Percentiles rank a stretch among this genome's conserved stretches.
Evolutionary conservation across 1,284 basidiomycete genomes (phyloP).

Genomic region (Trametes versicolor): DNA sequence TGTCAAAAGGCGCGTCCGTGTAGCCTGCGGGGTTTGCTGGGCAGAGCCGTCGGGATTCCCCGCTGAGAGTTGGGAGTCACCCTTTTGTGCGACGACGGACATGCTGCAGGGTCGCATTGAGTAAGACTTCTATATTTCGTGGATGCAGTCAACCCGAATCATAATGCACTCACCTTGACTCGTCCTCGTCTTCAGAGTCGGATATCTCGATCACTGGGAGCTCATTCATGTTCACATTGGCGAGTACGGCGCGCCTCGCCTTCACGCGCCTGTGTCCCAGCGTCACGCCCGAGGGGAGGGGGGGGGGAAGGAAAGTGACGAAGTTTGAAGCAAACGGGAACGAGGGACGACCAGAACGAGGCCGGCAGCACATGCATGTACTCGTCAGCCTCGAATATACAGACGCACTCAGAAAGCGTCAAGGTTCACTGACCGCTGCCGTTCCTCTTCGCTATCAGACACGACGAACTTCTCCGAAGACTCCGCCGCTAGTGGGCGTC

Average conservation of each 20-base stretch:
- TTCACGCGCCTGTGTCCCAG: not conserved
- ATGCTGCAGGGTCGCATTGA: not conserved
- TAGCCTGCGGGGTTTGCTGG: not conserved
- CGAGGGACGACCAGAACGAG: no score
- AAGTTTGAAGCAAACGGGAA: no score
- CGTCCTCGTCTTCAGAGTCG: constrained; percentile 46
- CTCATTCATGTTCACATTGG: constrained; percentile 17
- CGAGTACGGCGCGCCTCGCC: constrained; percentile 19
- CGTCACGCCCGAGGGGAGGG: no score
- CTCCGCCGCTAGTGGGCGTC: not conserved
- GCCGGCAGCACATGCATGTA: no score
- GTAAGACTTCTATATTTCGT: not conserved
- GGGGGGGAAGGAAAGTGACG: no score
- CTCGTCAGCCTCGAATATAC: no score
- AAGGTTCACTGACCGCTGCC: constrained; percentile 26
- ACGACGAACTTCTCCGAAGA: constrained; percentile 27
- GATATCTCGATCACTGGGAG: constrained; percentile 62
- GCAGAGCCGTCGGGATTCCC: not conserved
- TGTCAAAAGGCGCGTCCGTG: not conserved
- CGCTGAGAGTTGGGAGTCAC: constrained; percentile 7
- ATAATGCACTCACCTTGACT: constrained; percentile 38
- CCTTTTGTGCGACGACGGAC: constrained; percentile 25
- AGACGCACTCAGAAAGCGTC: no score
- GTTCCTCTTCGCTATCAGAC: constrained; percentile 42
- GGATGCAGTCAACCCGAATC: not conserved